Base-by-base conservation (phyloP, 2,329 filamentous ascomycete species). In the Massarina eburnea region DNA sequence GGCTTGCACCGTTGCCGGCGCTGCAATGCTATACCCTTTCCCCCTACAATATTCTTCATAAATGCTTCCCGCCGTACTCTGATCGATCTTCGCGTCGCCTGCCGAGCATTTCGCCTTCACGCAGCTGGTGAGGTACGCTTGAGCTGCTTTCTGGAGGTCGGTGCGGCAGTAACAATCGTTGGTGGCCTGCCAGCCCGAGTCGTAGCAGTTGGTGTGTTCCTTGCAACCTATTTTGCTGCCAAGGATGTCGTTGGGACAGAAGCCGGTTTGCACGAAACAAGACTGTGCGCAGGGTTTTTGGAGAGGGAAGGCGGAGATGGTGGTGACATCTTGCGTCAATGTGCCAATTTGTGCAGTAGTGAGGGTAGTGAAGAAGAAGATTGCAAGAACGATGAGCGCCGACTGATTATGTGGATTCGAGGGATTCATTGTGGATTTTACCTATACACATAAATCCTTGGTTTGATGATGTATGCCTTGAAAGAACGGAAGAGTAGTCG, bases 151-250 rank as follows among this genome's bases (percentile, higher is more conserved):
- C 30, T 55, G 52, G 14, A 52, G 33, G 22, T 55, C 52, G 8
- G 43, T 14, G 17, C 52, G 44, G 34, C 52, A 55, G 34, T 55
- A 55, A 41, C 52, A 55, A 39, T 55, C 52, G 26, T 55, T 55
- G n/a, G 39, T 48, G 9, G 52, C 52, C 12, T 48, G 47, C 49
- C 49, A 55, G 19, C 35, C 32, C n/a, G 27, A 19, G 1, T 18
- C n/a, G 22, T 29, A 34, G 26, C 52, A 55, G 3, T 26, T 35
- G 19, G 38, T 35, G 8, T 18, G 15, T 6, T 41, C 14, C 5
- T 30, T 43, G 34, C 52, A 55, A 3, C 46, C 49, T 4, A 55
- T 45, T 26, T 46, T 30, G 17, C 33, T 37, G 14, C 49, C 52
- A 12, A 55, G 39, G 3, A 42, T 8, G 29, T 55, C 52, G 22